Base-by-base conservation (phyloP, 352 stramenopile genomes). In the Phytophthora niederhauseri region DNA sequence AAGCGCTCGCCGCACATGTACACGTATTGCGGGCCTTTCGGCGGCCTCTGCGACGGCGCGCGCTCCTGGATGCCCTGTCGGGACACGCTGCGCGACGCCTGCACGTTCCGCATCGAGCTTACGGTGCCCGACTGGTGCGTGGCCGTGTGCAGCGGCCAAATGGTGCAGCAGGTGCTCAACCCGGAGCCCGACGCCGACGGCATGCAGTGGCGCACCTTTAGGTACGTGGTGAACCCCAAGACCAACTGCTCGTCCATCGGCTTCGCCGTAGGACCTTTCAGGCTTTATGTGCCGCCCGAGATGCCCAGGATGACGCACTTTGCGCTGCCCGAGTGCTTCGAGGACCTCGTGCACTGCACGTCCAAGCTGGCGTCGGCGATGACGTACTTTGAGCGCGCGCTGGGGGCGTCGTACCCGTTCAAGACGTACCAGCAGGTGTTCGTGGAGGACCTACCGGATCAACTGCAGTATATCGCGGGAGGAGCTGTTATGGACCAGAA, bases 361-460 rank as follows among this genome's bases (percentile, higher is more conserved):
- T 84, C 81, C 14, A 92, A 87, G 58, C 67, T 93, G 30, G 75
- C 87, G 20, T 93, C 84, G 15, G 79, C 83, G 2, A 90, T 94
- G 77, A 79, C 82, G 67, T 94, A 92, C 66, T 94, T 90, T 73
- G 86, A 96, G 65, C 75, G 80, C 24, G 84, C 76, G 30, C 66
- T 96, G 38, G 90, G 88, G 26, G 70, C 77, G 17, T 77, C 77
- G 64, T 96, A 94, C 54, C 88, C 88, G 54, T 94, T 94, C 69
- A 92, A 93, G 66, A 94, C 85, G 41, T 96, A 96, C 64, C 81
- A 93, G 74, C 88, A 96, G 55, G 85, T 96, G 36, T 96, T 94
- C 73, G 85, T 96, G 4, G 86, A 96, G 57, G 88, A 96, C 52
- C 80, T 88, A 2, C 85, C 88, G 0, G 85, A 94, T 57, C 75